Percentiles rank a stretch among this genome's conserved stretches.
Evolutionary conservation across 2,329 filamentous ascomycete genomes (phyloP).

Genomic region (Beauveria brongniartii): DNA sequence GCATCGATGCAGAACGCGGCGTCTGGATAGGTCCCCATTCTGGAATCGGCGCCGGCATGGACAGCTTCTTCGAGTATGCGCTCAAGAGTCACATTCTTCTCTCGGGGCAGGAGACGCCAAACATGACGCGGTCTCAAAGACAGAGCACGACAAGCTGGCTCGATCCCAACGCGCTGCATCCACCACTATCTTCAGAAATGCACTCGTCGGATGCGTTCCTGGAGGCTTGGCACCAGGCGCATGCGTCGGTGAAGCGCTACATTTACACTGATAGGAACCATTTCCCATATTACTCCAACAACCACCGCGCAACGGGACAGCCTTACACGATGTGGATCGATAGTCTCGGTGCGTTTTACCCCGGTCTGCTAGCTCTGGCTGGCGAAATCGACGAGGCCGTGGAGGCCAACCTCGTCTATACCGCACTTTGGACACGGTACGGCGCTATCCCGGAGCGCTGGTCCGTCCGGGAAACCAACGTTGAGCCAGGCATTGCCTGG

Average conservation of each 20-base stretch:
- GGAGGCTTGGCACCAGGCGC: slow-evolving; percentile 74
- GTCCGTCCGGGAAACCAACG: slow-evolving; percentile 75
- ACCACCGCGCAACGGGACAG: slow-evolving; percentile 79
- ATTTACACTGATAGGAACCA: slow-evolving; percentile 71
- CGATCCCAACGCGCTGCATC: slow-evolving; percentile 55
- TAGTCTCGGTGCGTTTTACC: slow-evolving; percentile 91
- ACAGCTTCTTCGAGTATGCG: slow-evolving; percentile 98
- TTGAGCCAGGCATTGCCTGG: slow-evolving; percentile 84
- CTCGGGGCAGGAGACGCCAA: slow-evolving; percentile 61
- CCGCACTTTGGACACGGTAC: slow-evolving; percentile 90
- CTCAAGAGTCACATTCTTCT: slow-evolving; percentile 89
- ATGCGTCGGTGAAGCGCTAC: slow-evolving; percentile 81
- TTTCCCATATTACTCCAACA: slow-evolving; percentile 89
- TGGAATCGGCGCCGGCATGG: slow-evolving; percentile 93
- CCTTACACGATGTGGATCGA: slow-evolving; percentile 91
- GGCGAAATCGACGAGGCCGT: slow-evolving; percentile 88
- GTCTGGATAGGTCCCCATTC: slow-evolving; percentile 82
- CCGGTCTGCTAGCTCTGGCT: slow-evolving; percentile 75
- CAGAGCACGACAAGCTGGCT: slow-evolving; percentile 40
- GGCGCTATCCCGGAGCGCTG: slow-evolving; percentile 90
- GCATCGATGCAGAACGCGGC: slow-evolving; percentile 85
- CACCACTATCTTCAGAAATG: slow-evolving; percentile 53
- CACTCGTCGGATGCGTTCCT: slow-evolving; percentile 73
- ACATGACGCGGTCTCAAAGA: slow-evolving; percentile 32
- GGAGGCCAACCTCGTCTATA: slow-evolving; percentile 81